These are phyloP conservation scores for Aspergillus sp. DNA, from an alignment of 2,329 filamentous ascomycete species.

Conservation along the genomic window DNA sequence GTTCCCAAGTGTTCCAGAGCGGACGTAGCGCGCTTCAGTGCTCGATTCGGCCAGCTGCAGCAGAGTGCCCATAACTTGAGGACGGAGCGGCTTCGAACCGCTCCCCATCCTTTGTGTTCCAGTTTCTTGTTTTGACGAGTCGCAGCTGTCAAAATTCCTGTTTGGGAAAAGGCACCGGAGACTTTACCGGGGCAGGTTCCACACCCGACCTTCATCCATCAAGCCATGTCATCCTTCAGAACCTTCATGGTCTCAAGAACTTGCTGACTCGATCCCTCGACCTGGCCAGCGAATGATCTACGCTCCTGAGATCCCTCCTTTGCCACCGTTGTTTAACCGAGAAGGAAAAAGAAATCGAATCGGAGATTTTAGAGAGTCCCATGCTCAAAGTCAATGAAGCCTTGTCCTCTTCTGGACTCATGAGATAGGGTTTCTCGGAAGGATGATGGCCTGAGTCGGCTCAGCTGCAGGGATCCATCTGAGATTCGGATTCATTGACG, in stretches of 20 bases:
- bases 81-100: constrained; percentile 5
- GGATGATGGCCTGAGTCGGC: neutral
- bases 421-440: constrained; percentile 5
- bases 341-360: neutral
- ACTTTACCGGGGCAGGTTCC: constrained; percentile 31
- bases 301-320: constrained; percentile 3
- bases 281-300: constrained; percentile 3
- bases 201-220: constrained; percentile 19
- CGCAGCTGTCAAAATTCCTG: constrained; percentile 38
- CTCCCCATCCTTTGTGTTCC: constrained; percentile 6
- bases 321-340: constrained; percentile 10
- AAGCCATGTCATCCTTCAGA: constrained; percentile 8
- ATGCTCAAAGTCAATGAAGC: neutral
- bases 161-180: constrained; percentile 36
- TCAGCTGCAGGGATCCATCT: constrained; percentile 5
- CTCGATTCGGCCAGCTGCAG: constrained; percentile 28
- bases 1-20: neutral
- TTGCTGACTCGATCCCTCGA: neutral
- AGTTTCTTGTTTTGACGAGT: constrained; percentile 22
- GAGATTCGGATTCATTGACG: constrained; percentile 1
- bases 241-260: neutral
- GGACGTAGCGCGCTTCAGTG: constrained; percentile 4
- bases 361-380: neutral
- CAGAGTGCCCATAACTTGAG: constrained; percentile 5
- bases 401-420: neutral